Conservation (phyloP, 2,329 filamentous ascomycete species). For the Harringtonia lauricola region DNA sequence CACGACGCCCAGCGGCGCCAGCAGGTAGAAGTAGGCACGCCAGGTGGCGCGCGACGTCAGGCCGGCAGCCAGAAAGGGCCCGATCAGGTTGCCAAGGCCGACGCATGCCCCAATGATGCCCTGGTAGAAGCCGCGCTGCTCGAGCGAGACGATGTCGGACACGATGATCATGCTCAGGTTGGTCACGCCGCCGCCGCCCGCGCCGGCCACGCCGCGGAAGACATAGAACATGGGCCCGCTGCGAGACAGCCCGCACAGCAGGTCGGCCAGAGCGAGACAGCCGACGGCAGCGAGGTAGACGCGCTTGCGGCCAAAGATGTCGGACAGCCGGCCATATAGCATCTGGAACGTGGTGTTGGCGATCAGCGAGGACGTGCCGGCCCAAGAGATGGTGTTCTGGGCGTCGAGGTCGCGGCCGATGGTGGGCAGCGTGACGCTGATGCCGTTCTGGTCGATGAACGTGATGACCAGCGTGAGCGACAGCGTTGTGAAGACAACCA, state of each 20-base stretch:
- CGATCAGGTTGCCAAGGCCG: constrained; percentile 29
- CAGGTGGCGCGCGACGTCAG: constrained; percentile 26
- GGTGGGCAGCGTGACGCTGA: constrained; percentile 37
- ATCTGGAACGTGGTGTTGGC: constrained; percentile 53
- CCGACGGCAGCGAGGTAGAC: constrained; percentile 42
- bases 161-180: constrained; percentile 52
- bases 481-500: constrained; percentile 39
- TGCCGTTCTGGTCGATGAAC: constrained; percentile 46
- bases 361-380: constrained; percentile 40
- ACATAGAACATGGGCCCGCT: constrained; percentile 48
- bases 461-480: constrained; percentile 40
- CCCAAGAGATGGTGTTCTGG: constrained; percentile 42
- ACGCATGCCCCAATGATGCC: constrained; percentile 29
- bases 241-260: constrained; percentile 46
- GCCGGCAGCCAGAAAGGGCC: constrained; percentile 31
- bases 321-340: constrained; percentile 50
- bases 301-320: constrained; percentile 49
- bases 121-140: constrained; percentile 45
- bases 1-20: constrained; percentile 36
- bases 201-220: constrained; percentile 47
- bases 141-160: constrained; percentile 45
- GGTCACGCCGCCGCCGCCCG: constrained; percentile 51
- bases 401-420: constrained; percentile 26
- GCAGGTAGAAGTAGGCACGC: constrained; percentile 32
- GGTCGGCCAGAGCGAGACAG: constrained; percentile 42